Percentiles rank a stretch among this genome's conserved stretches.
phyloP scores from a whole-genome alignment of 228 moss, liverwort and hornwort species.

The Sphagnum magellanicum region DNA sequence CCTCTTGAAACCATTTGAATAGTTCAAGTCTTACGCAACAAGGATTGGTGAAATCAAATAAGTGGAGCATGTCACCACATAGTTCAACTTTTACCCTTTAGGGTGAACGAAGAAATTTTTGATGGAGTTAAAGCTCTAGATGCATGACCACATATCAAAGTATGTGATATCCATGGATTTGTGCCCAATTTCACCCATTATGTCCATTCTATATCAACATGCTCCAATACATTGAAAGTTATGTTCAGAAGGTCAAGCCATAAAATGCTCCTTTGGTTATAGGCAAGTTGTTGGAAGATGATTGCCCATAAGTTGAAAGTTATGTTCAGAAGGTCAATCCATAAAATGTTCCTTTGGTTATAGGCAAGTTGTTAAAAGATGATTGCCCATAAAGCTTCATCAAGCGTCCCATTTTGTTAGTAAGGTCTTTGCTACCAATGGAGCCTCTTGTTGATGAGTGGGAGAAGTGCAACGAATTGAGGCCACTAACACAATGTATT shows the following conservation, averaged over 20 bases:
- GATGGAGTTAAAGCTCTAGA: conserved; percentile 99
- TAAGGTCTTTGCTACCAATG: conserved; percentile 91
- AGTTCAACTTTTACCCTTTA: conserved; percentile 93
- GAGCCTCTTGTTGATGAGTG: conserved; percentile 96
- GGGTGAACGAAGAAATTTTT: conserved; percentile 97
- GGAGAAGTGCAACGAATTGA: conserved; percentile 93
- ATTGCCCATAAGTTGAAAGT: conserved; percentile 97
- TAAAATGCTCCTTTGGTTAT: conserved; percentile 89
- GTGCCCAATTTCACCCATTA: conserved; percentile 99
- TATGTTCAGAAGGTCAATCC: conserved; percentile 99
- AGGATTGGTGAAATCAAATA: conserved; percentile 99
- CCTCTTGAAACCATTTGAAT: conserved; percentile 95
- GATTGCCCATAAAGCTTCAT: conserved; percentile 94
- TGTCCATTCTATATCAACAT: conserved; percentile 83
- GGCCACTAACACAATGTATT: conserved; percentile 83
- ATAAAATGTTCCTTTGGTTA: conserved; percentile 81
- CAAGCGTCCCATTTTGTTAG: conserved; percentile 90
- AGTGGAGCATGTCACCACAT: conserved; percentile 96
- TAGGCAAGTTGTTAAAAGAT: conserved; percentile 85
- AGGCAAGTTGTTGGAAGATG: conserved; percentile 96
- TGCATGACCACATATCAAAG: conserved; percentile 93
- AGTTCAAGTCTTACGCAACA: conserved; percentile 83
- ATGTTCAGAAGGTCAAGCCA: conserved; percentile 99
- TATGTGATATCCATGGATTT: conserved; percentile 94
- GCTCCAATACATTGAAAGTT: conserved; percentile 97